Evolutionary conservation across 2,329 filamentous ascomycete species (phyloP), one percentile per base, ranked within the genome.

Genomic region (Ilyonectria robusta): DNA sequence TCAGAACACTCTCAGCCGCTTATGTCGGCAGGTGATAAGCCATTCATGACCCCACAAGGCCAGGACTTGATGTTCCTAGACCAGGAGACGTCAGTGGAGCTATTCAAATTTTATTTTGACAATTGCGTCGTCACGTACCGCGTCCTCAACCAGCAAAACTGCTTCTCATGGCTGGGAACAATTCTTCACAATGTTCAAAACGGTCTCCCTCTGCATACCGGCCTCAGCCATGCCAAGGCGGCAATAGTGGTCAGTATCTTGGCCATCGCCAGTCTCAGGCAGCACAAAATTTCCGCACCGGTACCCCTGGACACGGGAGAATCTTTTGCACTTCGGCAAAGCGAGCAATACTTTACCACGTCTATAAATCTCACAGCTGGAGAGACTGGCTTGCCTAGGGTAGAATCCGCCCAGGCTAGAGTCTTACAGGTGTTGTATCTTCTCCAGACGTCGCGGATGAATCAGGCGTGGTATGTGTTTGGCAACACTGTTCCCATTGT

Each of bases 101-200:
- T 79, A 15, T 60, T 80, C 46, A 64, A 71, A 5, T 81, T 86
- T 23, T 90, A 89, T 69, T 90, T 90, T 71, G 87, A 89, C 51
- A 86, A 85, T 68, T 88, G 87, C 19, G 85, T 88, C 33, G 87
- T 88, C 5, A 90, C 88, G 0, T 88, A 89, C 71, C 83, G 88
- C 4, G 88, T 88, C 65, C 75, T 90, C 26, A 86, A 89, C 72
- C 81, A 85, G 5, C 84, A 84, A 0, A 85, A 82, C 15, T 84
- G 88, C 8, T 81, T 85, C 53, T 62, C 70, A 5, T 89, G 86
- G 85, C 73, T 85, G 10, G 76, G 82, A 29, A 71, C 79, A 4
- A 79, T 85, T 51, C 70, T 82, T 15, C 70, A 75, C 23, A 82
- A 82, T 59, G 72, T 79, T 4, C 78, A 79, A 1, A 76, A 77